These are phyloP conservation scores for Pseudomassariella vexata DNA, from an alignment of 2,329 filamentous ascomycete genomes.

Conservation along the genomic window DNA sequence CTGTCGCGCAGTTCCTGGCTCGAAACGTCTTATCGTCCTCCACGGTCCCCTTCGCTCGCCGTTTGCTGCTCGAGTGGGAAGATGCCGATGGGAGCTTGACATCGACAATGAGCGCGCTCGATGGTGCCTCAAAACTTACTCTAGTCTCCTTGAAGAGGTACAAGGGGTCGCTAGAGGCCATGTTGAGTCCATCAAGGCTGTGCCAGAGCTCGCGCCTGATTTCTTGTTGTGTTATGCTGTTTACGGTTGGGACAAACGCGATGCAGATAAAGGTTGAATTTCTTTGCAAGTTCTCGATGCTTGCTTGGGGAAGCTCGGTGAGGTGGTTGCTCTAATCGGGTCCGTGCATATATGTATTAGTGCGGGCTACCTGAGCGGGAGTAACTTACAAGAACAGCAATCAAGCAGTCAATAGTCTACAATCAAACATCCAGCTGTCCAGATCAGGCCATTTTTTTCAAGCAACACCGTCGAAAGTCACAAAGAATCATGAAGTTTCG, in stretches of 20 bases:
- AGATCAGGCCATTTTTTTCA: too few species aligned
- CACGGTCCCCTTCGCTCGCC: constrained; percentile 30
- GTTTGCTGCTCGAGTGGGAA: constrained; percentile 37
- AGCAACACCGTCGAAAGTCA: too few species aligned
- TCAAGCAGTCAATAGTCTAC: too few species aligned
- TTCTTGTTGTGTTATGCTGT: constrained; percentile 1
- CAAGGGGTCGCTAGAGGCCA: constrained; percentile 57
- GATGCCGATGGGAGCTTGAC: constrained; percentile 58
- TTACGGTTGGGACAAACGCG: background rate
- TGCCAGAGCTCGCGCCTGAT: constrained; percentile 6
- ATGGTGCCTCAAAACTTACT: constrained; percentile 72
- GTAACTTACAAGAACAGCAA: too few species aligned
- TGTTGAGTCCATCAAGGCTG: constrained; percentile 57
- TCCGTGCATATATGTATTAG: too few species aligned
- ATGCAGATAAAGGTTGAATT: constrained; percentile 1
- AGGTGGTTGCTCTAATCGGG: background rate
- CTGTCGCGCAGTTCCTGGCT: constrained; percentile 65
- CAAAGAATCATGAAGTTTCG: too few species aligned
- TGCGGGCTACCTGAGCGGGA: too few species aligned
- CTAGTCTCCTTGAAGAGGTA: constrained; percentile 83
- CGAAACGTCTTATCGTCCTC: constrained; percentile 73
- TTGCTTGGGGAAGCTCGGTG: constrained; percentile 1
- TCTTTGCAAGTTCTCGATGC: constrained; percentile 5
- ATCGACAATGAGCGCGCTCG: constrained; percentile 62
- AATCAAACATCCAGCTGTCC: too few species aligned